Evolutionary conservation across 2,329 filamentous ascomycete species (phyloP), one percentile per base, ranked within the genome.

Genomic region (Aureobasidium melanogenum): DNA sequence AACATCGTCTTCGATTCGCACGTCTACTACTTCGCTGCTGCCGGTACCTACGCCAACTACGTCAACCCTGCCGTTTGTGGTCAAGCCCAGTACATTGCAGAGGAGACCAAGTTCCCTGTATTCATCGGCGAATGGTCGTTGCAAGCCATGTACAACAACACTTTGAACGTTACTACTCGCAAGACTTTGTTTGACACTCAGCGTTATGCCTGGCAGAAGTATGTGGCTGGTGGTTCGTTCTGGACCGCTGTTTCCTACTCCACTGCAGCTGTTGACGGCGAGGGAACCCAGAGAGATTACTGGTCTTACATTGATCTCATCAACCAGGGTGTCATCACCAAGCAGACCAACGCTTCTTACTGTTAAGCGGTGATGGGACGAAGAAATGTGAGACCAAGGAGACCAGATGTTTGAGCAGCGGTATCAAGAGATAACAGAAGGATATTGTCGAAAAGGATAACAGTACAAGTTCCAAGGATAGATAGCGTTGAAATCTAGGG

Each of bases 151-250:
- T 44, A 14, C 41, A 44, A 44, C 22, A 44, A 44, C 22, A 44
- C 41, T 44, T 17, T 44, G 41, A 26, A 44, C 22, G 41, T 44
- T 6, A 26, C 28, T 17, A 48, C 26, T 14, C 46, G 24, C 26
- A 48, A 48, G 28, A 48, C 28, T n/a, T n/a, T 32, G 14, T 48
- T 48, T 26, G 46, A 44, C 41, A 44, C 41, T 24, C 41, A 44
- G 22, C 41, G 41, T n/a, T 69, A 71, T 48, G 68, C 69, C 9
- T 72, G 64, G 43, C 60, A 63, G 15, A 69, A 68, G 57, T 69
- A 67, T 39, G 50, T 55, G 3, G n/a, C 38, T 4, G 59, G 59
- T 30, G 59, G 59, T 15, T 44, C 48, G 0, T 61, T 64, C 63
- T 64, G 63, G 63, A 66, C 63, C 46, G 63, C 63, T 39, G 63